phyloP scores from a whole-genome alignment of 1,139 yeast species.

The Hansenula anomala region DNA sequence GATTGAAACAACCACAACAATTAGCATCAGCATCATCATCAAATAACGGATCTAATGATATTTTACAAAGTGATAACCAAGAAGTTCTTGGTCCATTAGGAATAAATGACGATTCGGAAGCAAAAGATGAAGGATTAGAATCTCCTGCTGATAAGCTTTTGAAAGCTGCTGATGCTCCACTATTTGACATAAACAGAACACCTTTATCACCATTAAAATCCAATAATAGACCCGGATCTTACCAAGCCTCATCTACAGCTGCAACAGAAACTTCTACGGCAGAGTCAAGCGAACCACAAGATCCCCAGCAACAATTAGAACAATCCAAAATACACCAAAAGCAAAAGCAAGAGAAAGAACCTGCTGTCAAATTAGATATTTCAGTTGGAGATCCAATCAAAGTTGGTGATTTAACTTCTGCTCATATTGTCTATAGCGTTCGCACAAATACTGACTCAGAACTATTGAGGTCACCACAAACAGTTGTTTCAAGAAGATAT shows the following conservation, averaged over 20 bases:
- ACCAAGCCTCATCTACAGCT: neutral
- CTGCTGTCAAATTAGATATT: constrained; percentile 44
- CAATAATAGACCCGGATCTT: too few relatives aligned
- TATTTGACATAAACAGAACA: constrained; percentile 36
- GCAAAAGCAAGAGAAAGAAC: constrained; percentile 15
- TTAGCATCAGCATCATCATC: neutral
- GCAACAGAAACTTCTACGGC: constrained; percentile 5
- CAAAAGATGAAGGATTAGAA: constrained; percentile 5
- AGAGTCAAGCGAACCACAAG: constrained; percentile 6
- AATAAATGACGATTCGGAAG: constrained; percentile 8
- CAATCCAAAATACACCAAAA: constrained; percentile 11
- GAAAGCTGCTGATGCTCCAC: constrained; percentile 45
- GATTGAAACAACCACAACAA: neutral
- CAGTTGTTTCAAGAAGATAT: constrained; percentile 68
- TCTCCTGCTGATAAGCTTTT: constrained; percentile 26
- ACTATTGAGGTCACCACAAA: constrained; percentile 29
- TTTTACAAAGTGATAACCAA: constrained; percentile 25
- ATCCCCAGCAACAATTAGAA: constrained; percentile 4
- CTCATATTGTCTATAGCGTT: constrained; percentile 86
- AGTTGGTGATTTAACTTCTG: constrained; percentile 84
- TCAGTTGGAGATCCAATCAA: constrained; percentile 88
- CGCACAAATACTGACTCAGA: constrained; percentile 48
- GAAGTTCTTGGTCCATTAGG: constrained; percentile 38
- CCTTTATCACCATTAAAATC: constrained; percentile 20
- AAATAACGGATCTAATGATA: neutral